phyloP scores from a whole-genome alignment of 352 stramenopile genomes.

The Globisporangium iwayamae region DNA sequence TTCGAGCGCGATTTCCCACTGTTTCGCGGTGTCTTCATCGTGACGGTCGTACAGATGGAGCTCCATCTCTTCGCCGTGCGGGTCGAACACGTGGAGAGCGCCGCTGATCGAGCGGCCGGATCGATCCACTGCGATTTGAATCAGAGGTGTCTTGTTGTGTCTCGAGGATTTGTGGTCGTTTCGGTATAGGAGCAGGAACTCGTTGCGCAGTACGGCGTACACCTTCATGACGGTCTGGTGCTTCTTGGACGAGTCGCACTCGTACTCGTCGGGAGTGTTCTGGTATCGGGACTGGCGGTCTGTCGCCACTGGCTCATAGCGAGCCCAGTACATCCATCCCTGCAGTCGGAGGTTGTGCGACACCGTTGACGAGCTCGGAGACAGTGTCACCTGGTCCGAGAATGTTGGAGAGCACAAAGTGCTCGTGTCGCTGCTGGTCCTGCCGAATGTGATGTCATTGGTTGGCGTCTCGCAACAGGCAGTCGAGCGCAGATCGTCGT shows the following conservation, averaged over 20 bases:
- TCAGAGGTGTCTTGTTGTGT: constrained; percentile 23
- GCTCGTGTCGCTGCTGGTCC: constrained; percentile 6
- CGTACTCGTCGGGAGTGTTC: not conserved
- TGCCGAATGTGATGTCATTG: not conserved
- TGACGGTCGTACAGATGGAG: constrained; percentile 42
- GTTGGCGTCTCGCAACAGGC: not conserved
- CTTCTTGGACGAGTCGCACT: not conserved
- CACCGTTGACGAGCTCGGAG: constrained; percentile 1
- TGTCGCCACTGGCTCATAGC: constrained; percentile 12
- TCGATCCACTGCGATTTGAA: constrained; percentile 39
- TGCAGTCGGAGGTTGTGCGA: constrained; percentile 25
- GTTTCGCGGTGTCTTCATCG: constrained; percentile 22
- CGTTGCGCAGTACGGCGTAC: constrained; percentile 37
- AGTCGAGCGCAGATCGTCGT: constrained; percentile 7
- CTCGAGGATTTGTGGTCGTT: constrained; percentile 19
- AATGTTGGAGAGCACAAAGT: constrained; percentile 9
- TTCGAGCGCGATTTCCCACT: constrained; percentile 53
- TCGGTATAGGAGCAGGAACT: constrained; percentile 44
- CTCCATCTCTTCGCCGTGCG: constrained; percentile 35
- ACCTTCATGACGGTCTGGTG: constrained; percentile 36
- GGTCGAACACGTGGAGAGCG: constrained; percentile 34
- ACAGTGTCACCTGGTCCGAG: constrained; percentile 1
- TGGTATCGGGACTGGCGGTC: not conserved
- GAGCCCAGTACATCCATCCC: constrained; percentile 45
- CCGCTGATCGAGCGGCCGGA: constrained; percentile 19